phyloP scores from a whole-genome alignment of 2,329 filamentous ascomycete species.

The Penicillium sp. region DNA sequence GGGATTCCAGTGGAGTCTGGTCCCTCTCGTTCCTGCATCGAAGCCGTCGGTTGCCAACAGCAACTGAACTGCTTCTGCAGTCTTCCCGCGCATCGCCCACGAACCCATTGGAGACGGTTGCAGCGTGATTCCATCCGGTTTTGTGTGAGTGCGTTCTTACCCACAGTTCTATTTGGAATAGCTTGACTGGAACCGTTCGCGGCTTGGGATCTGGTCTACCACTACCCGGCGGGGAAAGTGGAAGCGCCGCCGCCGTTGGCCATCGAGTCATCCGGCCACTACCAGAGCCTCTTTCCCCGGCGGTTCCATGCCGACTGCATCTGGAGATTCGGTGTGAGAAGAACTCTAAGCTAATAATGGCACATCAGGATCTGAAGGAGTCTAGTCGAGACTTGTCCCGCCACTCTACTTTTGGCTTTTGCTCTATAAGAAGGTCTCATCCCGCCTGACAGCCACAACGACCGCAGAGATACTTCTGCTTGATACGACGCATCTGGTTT shows the following conservation, averaged over 20 bases:
- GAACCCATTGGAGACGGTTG: conserved; percentile 3
- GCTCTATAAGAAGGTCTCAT: conserved; percentile 12
- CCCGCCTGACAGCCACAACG: conserved; percentile 1
- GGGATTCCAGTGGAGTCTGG: conserved; percentile 8
- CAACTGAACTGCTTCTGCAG: conserved; percentile 13
- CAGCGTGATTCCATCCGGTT: background rate
- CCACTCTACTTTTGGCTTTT: background rate
- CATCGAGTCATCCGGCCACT: background rate
- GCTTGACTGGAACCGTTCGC: conserved; percentile 16
- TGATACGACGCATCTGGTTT: no score
- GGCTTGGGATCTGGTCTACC: conserved; percentile 9
- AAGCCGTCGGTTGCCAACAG: conserved; percentile 15
- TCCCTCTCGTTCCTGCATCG: conserved; percentile 16
- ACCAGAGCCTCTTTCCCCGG: no score
- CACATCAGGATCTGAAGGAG: no score
- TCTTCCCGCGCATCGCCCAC: conserved; percentile 12
- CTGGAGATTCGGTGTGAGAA: background rate
- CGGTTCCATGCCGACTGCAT: no score
- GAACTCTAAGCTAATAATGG: conserved; percentile 6
- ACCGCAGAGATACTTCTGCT: no score
- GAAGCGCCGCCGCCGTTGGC: conserved; percentile 8
- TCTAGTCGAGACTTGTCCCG: background rate
- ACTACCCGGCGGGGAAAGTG: conserved; percentile 8
- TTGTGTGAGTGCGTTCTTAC: conserved; percentile 5
- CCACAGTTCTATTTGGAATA: conserved; percentile 12